Evolutionary conservation across 2,329 filamentous ascomycete genomes (phyloP).

Genomic region (Sclerotinia sclerotiorum): DNA sequence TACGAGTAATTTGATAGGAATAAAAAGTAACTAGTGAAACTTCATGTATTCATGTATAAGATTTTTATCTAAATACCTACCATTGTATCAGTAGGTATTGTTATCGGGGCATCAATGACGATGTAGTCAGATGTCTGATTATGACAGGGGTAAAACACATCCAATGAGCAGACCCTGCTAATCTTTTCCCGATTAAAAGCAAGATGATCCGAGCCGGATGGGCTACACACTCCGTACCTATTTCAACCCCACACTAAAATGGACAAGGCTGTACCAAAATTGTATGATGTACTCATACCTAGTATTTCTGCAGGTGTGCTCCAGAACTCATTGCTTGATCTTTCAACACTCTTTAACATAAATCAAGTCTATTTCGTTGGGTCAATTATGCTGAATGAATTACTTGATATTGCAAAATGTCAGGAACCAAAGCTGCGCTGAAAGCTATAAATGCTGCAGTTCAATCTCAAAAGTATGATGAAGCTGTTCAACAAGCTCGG

Average conservation of each 20-base stretch:
- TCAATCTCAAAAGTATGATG: slow-evolving; percentile 75
- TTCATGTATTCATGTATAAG: neutral
- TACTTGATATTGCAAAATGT: slow-evolving; percentile 33
- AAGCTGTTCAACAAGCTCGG: slow-evolving; percentile 68
- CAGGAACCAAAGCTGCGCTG: slow-evolving; percentile 64
- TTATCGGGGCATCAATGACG: neutral
- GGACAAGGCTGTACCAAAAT: slow-evolving; percentile 15
- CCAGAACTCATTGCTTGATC: neutral
- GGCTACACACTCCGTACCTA: no score
- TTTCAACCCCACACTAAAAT: slow-evolving; percentile 1
- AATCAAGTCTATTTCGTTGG: neutral
- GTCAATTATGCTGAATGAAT: slow-evolving; percentile 27
- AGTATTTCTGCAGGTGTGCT: neutral
- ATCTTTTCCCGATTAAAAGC: neutral
- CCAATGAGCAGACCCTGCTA: neutral
- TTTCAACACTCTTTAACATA: neutral
- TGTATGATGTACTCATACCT: slow-evolving; percentile 7
- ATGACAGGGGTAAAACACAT: neutral
- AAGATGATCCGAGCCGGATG: slow-evolving; percentile 1
- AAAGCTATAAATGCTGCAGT: slow-evolving; percentile 80
- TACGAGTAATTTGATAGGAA: neutral
- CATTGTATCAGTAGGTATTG: no score
- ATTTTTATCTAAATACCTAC: no score
- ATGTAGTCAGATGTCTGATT: neutral
- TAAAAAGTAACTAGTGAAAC: neutral